phyloP scores from a whole-genome alignment of 495 filamentous ascomycete genomes.

The Chaetomidium leptoderma region DNA sequence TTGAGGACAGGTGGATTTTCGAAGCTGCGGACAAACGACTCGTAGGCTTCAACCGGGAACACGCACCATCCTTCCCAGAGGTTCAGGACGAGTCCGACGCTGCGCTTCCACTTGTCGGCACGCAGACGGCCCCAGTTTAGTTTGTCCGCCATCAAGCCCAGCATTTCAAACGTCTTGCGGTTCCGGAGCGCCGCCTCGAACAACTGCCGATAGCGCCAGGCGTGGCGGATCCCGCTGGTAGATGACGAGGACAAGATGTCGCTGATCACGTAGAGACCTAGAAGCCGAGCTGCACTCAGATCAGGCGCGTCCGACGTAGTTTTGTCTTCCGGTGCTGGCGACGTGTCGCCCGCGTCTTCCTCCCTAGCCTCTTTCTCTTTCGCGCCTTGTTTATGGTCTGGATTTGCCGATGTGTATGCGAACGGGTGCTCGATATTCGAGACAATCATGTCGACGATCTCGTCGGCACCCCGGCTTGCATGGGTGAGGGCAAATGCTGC shows the following conservation, averaged over 20 bases:
- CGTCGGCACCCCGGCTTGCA: slow-evolving; percentile 69
- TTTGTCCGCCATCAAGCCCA: slow-evolving; percentile 73
- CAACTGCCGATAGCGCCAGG: slow-evolving; percentile 84
- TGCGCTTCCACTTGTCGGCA: slow-evolving; percentile 87
- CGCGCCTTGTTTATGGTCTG: slow-evolving; percentile 38
- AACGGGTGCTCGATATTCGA: slow-evolving; percentile 73
- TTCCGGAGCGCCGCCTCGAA: slow-evolving; percentile 72
- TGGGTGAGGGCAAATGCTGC: slow-evolving; percentile 89
- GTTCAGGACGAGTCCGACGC: slow-evolving; percentile 65
- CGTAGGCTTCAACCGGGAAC: slow-evolving; percentile 71
- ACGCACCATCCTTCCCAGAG: slow-evolving; percentile 90
- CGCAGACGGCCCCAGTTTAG: slow-evolving; percentile 77
- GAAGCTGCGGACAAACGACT: slow-evolving; percentile 68
- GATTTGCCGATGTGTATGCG: slow-evolving; percentile 56
- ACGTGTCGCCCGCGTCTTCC: slow-evolving; percentile 31
- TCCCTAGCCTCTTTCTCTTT: slow-evolving; percentile 39
- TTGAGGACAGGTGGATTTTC: slow-evolving; percentile 64
- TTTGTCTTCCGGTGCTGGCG: slow-evolving; percentile 39
- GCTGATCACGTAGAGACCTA: slow-evolving; percentile 80
- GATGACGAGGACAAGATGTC: slow-evolving; percentile 85
- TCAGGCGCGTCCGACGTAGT: slow-evolving; percentile 46
- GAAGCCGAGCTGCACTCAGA: slow-evolving; percentile 66
- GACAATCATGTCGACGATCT: slow-evolving; percentile 83
- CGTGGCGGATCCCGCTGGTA: slow-evolving; percentile 76
- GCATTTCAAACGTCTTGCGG: slow-evolving; percentile 70